phyloP scores from a whole-genome alignment of 176 grass and related monocot species.

The Phragmites australis region DNA sequence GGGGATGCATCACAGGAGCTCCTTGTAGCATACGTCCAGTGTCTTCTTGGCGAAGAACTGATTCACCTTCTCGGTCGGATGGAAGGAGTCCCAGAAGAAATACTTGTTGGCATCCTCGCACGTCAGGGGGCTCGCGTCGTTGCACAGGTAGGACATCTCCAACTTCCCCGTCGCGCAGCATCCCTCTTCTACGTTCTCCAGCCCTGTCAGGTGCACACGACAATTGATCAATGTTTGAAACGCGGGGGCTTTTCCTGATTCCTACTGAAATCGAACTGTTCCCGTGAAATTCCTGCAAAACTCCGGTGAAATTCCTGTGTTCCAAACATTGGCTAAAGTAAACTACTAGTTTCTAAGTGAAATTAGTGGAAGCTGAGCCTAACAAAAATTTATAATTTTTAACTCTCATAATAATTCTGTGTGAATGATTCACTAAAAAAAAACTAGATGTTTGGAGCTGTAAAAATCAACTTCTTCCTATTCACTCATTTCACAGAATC shows the following conservation, averaged over 20 bases:
- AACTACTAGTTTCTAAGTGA: no score
- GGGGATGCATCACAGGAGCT: conserved; percentile 28
- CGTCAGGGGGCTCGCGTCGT: conserved; percentile 39
- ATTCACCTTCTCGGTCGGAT: conserved; percentile 77
- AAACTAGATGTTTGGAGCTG: no score
- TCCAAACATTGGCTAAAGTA: no score
- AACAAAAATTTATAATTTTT: no score
- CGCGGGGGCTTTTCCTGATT: no score
- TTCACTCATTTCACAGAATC: no score
- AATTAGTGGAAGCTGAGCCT: no score
- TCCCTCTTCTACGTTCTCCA: conserved; percentile 79
- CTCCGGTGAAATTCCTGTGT: no score
- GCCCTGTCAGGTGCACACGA: conserved; percentile 31
- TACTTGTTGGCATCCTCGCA: conserved; percentile 64
- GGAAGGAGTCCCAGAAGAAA: conserved; percentile 89
- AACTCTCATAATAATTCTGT: no score
- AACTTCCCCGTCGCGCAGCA: conserved; percentile 70
- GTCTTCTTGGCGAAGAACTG: conserved; percentile 54
- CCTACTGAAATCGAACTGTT: neutral
- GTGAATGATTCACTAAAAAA: no score
- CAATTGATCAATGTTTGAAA: no score
- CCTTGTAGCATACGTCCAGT: conserved; percentile 19
- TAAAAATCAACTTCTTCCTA: no score
- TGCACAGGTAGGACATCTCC: conserved; percentile 76
- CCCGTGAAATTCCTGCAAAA: neutral